Evolutionary conservation across 1,139 yeast genomes (phyloP).

Genomic region (Taphrina deformans): DNA sequence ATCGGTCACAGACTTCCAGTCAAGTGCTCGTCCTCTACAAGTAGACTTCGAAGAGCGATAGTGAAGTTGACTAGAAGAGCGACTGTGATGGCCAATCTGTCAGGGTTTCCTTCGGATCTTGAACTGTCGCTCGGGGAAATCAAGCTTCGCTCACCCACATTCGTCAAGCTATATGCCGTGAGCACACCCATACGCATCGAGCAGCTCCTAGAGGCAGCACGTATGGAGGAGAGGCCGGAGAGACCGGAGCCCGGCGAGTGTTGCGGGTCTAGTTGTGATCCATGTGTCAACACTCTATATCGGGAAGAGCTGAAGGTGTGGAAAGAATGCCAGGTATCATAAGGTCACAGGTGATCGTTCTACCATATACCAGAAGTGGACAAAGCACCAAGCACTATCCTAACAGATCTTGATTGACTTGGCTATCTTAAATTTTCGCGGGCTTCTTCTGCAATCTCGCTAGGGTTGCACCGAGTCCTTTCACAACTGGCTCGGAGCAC

Average conservation of each 20-base stretch:
- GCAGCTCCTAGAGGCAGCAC: not conserved
- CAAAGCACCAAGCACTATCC: too few relatives aligned
- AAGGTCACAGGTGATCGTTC: not conserved
- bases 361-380: too few relatives aligned
- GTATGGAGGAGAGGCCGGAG: not conserved
- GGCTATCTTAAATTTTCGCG: constrained; percentile 1
- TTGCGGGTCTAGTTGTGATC: constrained; percentile 11
- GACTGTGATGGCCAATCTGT: not conserved
- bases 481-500: constrained; percentile 26
- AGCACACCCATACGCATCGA: not conserved
- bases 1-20: too few relatives aligned
- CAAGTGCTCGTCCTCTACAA: too few relatives aligned
- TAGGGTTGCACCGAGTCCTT: constrained; percentile 27
- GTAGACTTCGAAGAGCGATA: too few relatives aligned
- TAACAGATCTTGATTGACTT: too few relatives aligned
- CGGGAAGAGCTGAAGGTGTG: constrained; percentile 1
- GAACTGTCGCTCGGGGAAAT: not conserved
- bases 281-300: not conserved
- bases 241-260: constrained; percentile 14
- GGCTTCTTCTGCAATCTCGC: constrained; percentile 29
- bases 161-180: not conserved
- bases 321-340: not conserved
- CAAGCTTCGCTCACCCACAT: not conserved
- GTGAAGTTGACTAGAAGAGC: not conserved
- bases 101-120: too few relatives aligned